Evolutionary conservation across 768 basidiomycete species (phyloP).

Genomic region (Naganishia onofrii): DNA sequence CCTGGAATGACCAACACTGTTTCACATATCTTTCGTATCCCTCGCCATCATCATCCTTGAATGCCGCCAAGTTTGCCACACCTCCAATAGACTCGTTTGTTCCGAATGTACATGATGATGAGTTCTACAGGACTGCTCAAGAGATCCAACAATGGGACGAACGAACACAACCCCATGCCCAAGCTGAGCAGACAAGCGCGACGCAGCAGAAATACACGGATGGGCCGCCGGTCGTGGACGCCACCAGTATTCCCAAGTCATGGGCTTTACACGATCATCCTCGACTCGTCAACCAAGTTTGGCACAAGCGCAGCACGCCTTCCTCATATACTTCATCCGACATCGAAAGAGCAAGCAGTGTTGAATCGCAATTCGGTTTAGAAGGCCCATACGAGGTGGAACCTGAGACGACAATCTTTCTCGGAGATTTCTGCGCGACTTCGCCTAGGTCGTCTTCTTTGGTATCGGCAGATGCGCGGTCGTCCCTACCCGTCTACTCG

Average conservation of each 20-base stretch:
- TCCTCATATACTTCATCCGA: conserved; percentile 14
- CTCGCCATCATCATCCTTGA: conserved; percentile 1
- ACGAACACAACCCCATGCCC: not conserved
- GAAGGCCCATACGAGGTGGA: not conserved
- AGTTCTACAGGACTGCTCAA: no score
- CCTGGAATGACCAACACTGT: not conserved
- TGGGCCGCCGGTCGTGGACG: not conserved
- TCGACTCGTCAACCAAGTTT: not conserved
- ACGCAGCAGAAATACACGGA: not conserved
- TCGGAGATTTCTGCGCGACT: not conserved
- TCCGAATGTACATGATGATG: no score
- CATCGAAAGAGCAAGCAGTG: conserved; percentile 19
- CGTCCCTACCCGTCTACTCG: not conserved
- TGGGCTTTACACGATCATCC: not conserved
- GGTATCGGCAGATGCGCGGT: not conserved
- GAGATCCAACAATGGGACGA: not conserved
- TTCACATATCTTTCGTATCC: conserved; percentile 2
- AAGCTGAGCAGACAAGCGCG: not conserved
- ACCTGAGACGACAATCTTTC: conserved; percentile 1
- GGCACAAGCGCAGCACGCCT: not conserved
- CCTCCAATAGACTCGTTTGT: not conserved
- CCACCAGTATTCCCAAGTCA: not conserved
- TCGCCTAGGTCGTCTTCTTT: not conserved
- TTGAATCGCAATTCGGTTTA: not conserved
- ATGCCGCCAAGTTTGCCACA: not conserved